A percentile compares a stretch with the other conserved stretches of the same genome.
Evolutionary conservation across 257 asterid species (phyloP).

Genomic region (Phtheirospermum japonicum): DNA sequence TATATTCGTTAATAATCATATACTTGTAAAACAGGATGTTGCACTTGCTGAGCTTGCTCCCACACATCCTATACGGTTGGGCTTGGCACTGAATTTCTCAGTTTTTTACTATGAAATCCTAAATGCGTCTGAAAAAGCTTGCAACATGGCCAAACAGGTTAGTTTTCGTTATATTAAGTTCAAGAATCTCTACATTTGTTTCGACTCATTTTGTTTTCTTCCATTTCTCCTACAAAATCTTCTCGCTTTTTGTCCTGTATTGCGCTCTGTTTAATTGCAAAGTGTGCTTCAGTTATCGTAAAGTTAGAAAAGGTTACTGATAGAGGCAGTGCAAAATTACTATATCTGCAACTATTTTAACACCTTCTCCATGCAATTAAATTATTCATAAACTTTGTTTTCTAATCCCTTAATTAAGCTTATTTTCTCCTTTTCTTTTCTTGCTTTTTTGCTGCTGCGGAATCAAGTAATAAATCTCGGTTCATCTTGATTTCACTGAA

Average conservation of each 20-base stretch:
- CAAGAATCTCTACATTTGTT: background rate
- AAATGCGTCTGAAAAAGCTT: conserved; percentile 61
- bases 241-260: background rate
- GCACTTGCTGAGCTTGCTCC: conserved; percentile 68
- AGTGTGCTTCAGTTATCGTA: background rate
- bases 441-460: too few relatives aligned
- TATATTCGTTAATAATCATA: background rate
- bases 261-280: background rate
- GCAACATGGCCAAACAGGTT: conserved; percentile 77
- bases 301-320: background rate
- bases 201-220: background rate
- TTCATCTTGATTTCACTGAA: conserved; percentile 11
- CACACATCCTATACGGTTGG: conserved; percentile 64
- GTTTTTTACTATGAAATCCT: conserved; percentile 65
- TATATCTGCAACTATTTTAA: background rate
- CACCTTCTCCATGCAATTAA: background rate
- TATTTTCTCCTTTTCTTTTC: too few relatives aligned
- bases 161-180: conserved; percentile 3
- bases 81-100: conserved; percentile 64
- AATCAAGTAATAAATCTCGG: too few relatives aligned
- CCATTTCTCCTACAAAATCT: background rate
- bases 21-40: conserved; percentile 40
- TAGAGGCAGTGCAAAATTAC: background rate
- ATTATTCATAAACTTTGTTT: background rate
- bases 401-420: too few relatives aligned